Conservation (phyloP, 352 stramenopile genomes). For the Pythium pyrilobum region DNA sequence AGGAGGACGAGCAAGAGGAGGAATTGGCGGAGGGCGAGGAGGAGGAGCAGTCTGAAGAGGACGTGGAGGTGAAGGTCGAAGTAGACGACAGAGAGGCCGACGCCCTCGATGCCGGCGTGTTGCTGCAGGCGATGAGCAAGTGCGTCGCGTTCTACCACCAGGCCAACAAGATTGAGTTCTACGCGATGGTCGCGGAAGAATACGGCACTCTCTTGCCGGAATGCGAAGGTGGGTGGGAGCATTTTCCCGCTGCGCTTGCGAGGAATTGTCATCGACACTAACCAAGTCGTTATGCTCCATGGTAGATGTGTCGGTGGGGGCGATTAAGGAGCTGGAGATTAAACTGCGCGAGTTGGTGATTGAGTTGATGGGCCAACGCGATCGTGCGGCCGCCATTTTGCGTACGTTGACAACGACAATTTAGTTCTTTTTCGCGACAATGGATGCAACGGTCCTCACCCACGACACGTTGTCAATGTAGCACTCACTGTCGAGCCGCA, state of each 20-base stretch:
- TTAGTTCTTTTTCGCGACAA: too few species aligned
- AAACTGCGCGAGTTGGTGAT: too few species aligned
- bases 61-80: not conserved
- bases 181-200: conserved; percentile 16
- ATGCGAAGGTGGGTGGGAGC: not conserved
- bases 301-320: not conserved
- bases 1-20: not conserved
- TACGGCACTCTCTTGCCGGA: conserved; percentile 1
- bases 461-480: not conserved
- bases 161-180: conserved; percentile 10
- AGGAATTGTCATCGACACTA: not conserved
- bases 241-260: too few species aligned
- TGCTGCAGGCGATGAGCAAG: conserved; percentile 15
- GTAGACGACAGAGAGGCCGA: not conserved
- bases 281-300: conserved; percentile 13
- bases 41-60: not conserved
- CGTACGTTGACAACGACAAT: too few species aligned
- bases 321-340: not conserved
- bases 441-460: too few species aligned
- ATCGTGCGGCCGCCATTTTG: not conserved
- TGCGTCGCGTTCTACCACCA: conserved; percentile 17
- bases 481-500: not conserved
- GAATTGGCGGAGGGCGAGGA: not conserved
- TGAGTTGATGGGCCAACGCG: not conserved
- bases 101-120: conserved; percentile 4